A percentile compares a stretch with the other conserved stretches of the same genome.
phyloP scores from a whole-genome alignment of 352 stramenopile genomes.

The Globisporangium spinosum region DNA sequence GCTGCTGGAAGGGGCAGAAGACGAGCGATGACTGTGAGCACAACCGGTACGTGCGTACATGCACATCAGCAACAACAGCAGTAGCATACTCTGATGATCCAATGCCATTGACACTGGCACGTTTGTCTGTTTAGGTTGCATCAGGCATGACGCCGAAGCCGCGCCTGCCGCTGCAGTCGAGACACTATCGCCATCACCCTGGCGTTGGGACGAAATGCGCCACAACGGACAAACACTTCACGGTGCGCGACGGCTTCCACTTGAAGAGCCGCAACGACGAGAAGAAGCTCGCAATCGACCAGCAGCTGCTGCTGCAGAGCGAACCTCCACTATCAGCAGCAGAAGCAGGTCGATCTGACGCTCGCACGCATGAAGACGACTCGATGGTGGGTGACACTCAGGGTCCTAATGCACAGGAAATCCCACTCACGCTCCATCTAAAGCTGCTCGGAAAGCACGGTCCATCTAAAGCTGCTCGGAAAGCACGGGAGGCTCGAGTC shows the following conservation, averaged over 20 bases:
- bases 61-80: background rate
- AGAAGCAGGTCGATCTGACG: background rate
- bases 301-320: constrained; percentile 22
- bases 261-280: constrained; percentile 57
- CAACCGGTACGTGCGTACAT: background rate
- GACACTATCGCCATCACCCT: background rate
- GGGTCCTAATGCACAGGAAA: background rate
- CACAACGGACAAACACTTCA: constrained; percentile 40
- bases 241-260: constrained; percentile 70
- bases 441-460: too few relatives aligned
- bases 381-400: background rate
- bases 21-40: constrained; percentile 4
- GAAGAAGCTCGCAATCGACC: constrained; percentile 35
- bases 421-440: background rate
- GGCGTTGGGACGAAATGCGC: background rate
- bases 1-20: background rate
- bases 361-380: background rate
- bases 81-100: background rate
- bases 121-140: background rate
- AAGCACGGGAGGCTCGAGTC: background rate
- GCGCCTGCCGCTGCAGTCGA: constrained; percentile 2
- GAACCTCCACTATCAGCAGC: background rate
- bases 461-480: constrained; percentile 4
- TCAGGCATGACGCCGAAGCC: background rate
- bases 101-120: background rate